Percentiles rank a stretch among this genome's conserved stretches.
Evolutionary conservation across 2,329 filamentous ascomycete genomes (phyloP).

Genomic region (Phaeosphaeria sp.): DNA sequence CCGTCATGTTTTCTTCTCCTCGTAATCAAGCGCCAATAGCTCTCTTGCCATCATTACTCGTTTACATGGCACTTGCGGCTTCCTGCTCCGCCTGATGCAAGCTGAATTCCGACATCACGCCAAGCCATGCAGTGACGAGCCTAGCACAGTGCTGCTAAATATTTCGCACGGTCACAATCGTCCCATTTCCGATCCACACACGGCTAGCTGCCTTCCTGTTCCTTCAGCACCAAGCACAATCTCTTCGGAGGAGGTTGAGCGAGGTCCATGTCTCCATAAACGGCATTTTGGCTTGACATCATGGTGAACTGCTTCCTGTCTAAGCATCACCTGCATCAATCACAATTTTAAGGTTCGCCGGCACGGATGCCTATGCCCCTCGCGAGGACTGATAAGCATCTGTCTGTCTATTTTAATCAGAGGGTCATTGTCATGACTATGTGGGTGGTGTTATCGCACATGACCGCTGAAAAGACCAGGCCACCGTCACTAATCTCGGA

Average conservation of each 20-base stretch:
- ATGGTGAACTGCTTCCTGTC: conserved; percentile 11
- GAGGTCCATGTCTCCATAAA: conserved; percentile 19
- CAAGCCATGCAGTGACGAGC: conserved; percentile 36
- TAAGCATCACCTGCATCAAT: conserved; percentile 20
- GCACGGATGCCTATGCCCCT: conserved; percentile 1
- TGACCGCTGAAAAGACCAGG: neutral
- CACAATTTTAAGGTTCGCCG: conserved; percentile 25
- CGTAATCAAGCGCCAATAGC: conserved; percentile 3
- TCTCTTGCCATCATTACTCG: conserved; percentile 4
- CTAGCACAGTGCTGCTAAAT: conserved; percentile 18
- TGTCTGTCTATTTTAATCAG: neutral
- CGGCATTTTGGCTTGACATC: conserved; percentile 14
- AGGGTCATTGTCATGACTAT: neutral
- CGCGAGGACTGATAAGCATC: conserved; percentile 3
- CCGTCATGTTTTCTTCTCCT: conserved; percentile 1
- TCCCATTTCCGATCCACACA: conserved; percentile 24
- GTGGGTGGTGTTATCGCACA: neutral
- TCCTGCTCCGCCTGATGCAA: conserved; percentile 23
- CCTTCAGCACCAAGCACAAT: conserved; percentile 18
- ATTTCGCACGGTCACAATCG: conserved; percentile 26
- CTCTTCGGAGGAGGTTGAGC: conserved; percentile 1
- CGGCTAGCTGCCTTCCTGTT: conserved; percentile 27
- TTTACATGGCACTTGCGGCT: conserved; percentile 8
- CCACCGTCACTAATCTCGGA: neutral
- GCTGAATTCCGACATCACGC: conserved; percentile 34